These are phyloP conservation scores for Physcia stellaris DNA, from an alignment of 495 filamentous ascomycete genomes.

Conservation along the genomic window DNA sequence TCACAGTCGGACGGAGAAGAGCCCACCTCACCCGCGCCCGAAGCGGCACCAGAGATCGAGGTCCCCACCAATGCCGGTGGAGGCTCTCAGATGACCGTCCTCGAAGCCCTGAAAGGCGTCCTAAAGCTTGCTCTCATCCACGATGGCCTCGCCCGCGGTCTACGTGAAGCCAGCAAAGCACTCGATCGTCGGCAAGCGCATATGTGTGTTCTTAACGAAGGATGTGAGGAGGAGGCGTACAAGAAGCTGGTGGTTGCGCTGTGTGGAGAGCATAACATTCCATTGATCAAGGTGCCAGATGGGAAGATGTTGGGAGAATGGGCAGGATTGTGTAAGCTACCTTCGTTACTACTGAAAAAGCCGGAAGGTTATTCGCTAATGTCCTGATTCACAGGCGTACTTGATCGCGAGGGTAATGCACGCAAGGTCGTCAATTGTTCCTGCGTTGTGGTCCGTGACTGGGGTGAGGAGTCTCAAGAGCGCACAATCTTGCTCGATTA, in stretches of 20 bases:
- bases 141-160: constrained; percentile 95
- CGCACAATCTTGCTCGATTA: constrained; percentile 96
- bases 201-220: constrained; percentile 99
- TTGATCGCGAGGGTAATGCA: constrained; percentile 97
- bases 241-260: constrained; percentile 99
- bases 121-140: constrained; percentile 98
- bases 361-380: constrained; percentile 1
- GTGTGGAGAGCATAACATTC: constrained; percentile 98
- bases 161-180: constrained; percentile 94
- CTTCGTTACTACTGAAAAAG: constrained; percentile 8
- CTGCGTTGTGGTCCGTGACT: constrained; percentile 96
- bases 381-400: constrained; percentile 50
- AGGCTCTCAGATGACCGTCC: constrained; percentile 92
- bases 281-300: constrained; percentile 98
- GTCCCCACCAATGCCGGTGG: constrained; percentile 61
- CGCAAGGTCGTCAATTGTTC: constrained; percentile 99
- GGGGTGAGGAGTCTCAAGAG: constrained; percentile 99
- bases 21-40: constrained; percentile 52
- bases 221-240: constrained; percentile 98
- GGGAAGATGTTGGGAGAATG: constrained; percentile 99
- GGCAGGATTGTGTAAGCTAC: constrained; percentile 90
- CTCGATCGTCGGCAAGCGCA: constrained; percentile 95
- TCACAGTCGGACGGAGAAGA: constrained; percentile 80
- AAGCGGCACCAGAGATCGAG: constrained; percentile 76
- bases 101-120: constrained; percentile 87